Evolutionary conservation across 441 rosid species (phyloP), one percentile per base, ranked within the genome.

Genomic region (Croton laevigatus): DNA sequence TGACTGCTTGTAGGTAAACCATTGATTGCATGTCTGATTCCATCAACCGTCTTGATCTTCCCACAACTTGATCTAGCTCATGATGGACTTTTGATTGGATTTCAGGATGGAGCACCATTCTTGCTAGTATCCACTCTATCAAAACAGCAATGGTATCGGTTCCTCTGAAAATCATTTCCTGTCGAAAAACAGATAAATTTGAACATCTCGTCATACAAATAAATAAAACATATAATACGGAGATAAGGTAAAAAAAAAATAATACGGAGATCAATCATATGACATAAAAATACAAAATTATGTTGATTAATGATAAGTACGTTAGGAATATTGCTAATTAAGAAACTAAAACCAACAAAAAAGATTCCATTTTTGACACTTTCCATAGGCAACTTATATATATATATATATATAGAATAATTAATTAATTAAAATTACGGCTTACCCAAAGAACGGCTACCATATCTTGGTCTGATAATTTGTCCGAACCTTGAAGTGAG

Each of bases 141-240:
- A 82, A 59, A 65, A 88, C 81, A 10, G 87, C 87, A 32, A 83
- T 82, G 0, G 93, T 80, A 64, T 88, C 93, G 0, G 88, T 86
- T 69, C 93, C 90, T 60, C 93, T 78, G 59, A 88, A 88, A 48
- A 88, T 80, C 89, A 86, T 82, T 72, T 88, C 93, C 93, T 71
- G 52, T 37, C 74, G 11, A 40, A 38, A 59, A 23, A 8, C 7
- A 57, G 36, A 44, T 63, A 51, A 54, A 59, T 40, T 14, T 55
- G 48, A 58, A 27, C 2, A 27, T 27, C 32, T 27, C 32, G 32
- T 27, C 32, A 27, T 1, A 27, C 2, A 27, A 27, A 27, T 27
- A 27, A 27, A 27, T 27, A 27, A 27, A 27, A 27, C 32, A n/a
- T n/a, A n/a, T n/a, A n/a, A n/a, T n/a, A n/a, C n/a, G n/a, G n/a